A percentile compares a stretch with the other conserved stretches of the same genome.
These are phyloP conservation scores for Melaleuca alternifolia DNA, from an alignment of 345 rosid species.

Conservation along the genomic window DNA sequence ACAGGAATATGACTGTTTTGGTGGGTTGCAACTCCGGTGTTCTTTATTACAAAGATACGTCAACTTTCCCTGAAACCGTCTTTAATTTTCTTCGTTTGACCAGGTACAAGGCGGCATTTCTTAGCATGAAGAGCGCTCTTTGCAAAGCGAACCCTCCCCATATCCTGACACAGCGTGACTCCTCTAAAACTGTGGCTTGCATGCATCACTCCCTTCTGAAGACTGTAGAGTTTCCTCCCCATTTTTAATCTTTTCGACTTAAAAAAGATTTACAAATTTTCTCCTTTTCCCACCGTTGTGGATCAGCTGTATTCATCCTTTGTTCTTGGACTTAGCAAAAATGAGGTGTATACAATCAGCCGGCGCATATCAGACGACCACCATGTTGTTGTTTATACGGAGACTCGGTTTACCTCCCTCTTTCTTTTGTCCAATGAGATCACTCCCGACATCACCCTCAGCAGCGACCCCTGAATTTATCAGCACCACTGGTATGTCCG, in stretches of 20 bases:
- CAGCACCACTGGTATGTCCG: background rate
- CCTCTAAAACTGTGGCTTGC: background rate
- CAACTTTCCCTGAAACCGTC: background rate
- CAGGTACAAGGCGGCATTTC: background rate
- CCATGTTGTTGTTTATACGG: background rate
- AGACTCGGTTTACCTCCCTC: background rate
- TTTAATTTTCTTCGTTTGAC: background rate
- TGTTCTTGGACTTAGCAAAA: background rate
- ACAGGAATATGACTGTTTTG: background rate
- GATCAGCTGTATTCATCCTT: background rate
- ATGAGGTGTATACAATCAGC: background rate
- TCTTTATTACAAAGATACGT: background rate
- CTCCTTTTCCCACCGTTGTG: background rate
- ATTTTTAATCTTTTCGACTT: background rate
- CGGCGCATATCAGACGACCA: background rate
- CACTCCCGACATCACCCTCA: background rate
- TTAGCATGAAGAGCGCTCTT: background rate
- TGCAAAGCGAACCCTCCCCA: background rate
- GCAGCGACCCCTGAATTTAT: background rate
- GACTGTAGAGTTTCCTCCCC: background rate
- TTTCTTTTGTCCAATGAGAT: background rate
- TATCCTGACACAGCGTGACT: accelerated
- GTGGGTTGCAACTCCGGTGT: background rate
- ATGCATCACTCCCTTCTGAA: background rate
- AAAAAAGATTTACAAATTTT: background rate